Percentiles rank a stretch among this genome's conserved stretches.
These are phyloP conservation scores for Poronia punctata DNA, from an alignment of 495 filamentous ascomycete species.

Conservation along the genomic window DNA sequence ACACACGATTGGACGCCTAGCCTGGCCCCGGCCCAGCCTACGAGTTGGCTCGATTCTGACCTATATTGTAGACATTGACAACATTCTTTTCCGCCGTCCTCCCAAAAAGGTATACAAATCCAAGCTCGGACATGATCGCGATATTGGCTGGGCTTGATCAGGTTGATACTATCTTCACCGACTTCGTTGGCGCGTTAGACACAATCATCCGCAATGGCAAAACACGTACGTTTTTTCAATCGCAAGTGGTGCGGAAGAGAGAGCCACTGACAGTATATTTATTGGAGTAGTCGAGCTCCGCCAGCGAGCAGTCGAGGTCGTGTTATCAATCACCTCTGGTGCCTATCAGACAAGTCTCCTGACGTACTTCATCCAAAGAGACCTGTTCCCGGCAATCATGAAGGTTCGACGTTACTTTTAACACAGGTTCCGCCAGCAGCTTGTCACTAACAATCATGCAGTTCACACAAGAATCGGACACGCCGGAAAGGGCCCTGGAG, in stretches of 20 bases:
- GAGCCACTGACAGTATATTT: neutral
- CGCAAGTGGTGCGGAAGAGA: too few species aligned
- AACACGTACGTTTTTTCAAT: slow-evolving; percentile 46
- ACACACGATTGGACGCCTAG: too few species aligned
- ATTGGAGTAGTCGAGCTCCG: slow-evolving; percentile 67
- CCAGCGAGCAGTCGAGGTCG: slow-evolving; percentile 71
- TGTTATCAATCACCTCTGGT: slow-evolving; percentile 79
- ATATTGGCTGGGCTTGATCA: slow-evolving; percentile 82
- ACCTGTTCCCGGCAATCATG: slow-evolving; percentile 90
- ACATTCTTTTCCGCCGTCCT: slow-evolving; percentile 76
- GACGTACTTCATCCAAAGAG: slow-evolving; percentile 91
- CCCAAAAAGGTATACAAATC: slow-evolving; percentile 88
- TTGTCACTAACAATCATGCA: slow-evolving; percentile 27
- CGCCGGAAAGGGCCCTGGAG: slow-evolving; percentile 52
- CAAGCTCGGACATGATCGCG: slow-evolving; percentile 89
- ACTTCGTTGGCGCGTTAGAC: slow-evolving; percentile 81
- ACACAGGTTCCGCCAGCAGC: neutral
- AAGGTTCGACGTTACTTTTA: slow-evolving; percentile 53
- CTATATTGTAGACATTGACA: slow-evolving; percentile 66
- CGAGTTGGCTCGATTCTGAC: slow-evolving; percentile 10
- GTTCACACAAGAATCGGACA: slow-evolving; percentile 80
- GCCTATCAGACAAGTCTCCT: slow-evolving; percentile 90
- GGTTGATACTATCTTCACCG: slow-evolving; percentile 76
- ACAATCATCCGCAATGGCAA: slow-evolving; percentile 70
- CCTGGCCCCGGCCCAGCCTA: too few species aligned